Conservation (phyloP, 495 filamentous ascomycete species). For the Aspergillus cavernicola region DNA sequence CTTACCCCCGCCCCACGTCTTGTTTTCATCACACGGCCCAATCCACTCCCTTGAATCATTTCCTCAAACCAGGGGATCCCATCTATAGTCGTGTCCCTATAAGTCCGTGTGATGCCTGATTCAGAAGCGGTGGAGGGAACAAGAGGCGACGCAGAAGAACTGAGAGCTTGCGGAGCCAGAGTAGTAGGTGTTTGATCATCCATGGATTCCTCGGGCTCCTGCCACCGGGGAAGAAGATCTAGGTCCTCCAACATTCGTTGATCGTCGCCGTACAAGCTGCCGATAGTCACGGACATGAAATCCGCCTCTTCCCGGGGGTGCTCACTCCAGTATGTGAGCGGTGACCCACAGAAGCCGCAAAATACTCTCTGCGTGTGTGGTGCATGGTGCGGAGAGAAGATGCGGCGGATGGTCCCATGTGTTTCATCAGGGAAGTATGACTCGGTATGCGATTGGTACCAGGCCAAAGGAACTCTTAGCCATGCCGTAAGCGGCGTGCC, state of each 20-base stretch:
- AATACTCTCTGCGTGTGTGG: constrained; percentile 67
- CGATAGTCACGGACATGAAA: constrained; percentile 70
- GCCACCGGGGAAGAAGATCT: constrained; percentile 51
- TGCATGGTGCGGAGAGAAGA: constrained; percentile 59
- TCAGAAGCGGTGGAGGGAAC: constrained; percentile 21
- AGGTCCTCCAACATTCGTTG: constrained; percentile 65
- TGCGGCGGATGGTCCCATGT: constrained; percentile 63
- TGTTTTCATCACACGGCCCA: constrained; percentile 62
- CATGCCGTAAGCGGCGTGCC: constrained; percentile 70
- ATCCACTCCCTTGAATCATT: constrained; percentile 67
- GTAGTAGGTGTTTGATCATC: constrained; percentile 26
- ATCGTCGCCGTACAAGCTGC: constrained; percentile 63
- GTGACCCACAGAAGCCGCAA: constrained; percentile 87
- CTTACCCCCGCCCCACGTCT: constrained; percentile 52
- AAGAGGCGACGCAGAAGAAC: constrained; percentile 16
- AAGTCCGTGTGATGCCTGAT: constrained; percentile 21
- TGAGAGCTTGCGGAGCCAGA: constrained; percentile 10
- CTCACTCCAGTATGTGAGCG: constrained; percentile 77
- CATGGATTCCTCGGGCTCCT: constrained; percentile 5
- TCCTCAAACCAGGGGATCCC: constrained; percentile 79
- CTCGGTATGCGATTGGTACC: constrained; percentile 67
- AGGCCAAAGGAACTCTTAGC: constrained; percentile 74
- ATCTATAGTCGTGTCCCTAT: constrained; percentile 34
- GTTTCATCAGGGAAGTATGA: constrained; percentile 78
- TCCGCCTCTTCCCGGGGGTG: constrained; percentile 62